phyloP scores from a whole-genome alignment of 441 rosid species.

The Mallotus repandus region DNA sequence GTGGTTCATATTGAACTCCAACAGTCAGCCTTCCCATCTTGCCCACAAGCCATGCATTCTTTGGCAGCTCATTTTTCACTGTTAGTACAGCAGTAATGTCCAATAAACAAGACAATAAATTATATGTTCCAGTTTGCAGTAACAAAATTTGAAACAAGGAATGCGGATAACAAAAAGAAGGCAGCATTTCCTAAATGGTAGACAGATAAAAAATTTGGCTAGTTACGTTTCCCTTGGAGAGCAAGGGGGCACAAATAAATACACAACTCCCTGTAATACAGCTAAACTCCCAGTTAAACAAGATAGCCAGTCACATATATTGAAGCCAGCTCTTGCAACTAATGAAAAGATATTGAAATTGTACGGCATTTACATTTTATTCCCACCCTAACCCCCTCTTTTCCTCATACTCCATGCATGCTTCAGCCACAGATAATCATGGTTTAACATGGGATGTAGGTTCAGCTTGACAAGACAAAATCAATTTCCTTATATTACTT shows the following conservation, averaged over 20 bases:
- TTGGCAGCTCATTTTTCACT: constrained; percentile 63
- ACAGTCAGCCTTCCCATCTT: constrained; percentile 79
- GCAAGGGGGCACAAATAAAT: neutral
- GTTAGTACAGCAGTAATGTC: constrained; percentile 21
- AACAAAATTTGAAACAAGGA: neutral
- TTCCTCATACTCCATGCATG: neutral
- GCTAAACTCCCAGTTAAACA: neutral
- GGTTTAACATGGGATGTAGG: neutral
- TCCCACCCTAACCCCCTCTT: neutral
- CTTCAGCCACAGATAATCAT: neutral
- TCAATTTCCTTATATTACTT: neutral
- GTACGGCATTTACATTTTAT: neutral
- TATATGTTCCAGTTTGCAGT: neutral
- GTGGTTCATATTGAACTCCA: constrained; percentile 85
- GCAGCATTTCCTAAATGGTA: neutral
- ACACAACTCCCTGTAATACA: neutral
- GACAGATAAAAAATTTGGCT: neutral
- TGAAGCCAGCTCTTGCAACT: constrained; percentile 11
- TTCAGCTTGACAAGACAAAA: neutral
- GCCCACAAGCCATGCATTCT: constrained; percentile 84
- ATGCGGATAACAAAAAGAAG: neutral
- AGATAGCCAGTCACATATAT: neutral
- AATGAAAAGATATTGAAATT: neutral
- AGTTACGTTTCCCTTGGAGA: neutral
- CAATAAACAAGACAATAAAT: constrained; percentile 3